phyloP scores from a whole-genome alignment of 208 protist genomes.

The Acanthamoeba royreba region DNA sequence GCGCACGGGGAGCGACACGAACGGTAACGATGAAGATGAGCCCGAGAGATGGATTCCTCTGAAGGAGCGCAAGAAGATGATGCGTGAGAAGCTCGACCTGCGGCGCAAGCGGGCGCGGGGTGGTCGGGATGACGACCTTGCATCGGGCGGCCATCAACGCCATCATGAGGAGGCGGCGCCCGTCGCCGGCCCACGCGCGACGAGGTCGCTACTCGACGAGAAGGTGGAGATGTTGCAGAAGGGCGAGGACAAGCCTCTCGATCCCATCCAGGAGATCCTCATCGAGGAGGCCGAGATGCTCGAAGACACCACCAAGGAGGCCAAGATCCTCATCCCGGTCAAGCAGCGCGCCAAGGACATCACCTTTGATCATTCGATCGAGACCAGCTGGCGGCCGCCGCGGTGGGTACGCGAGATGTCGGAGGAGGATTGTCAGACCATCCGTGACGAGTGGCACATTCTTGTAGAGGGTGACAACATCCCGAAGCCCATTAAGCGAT shows the following conservation, averaged over 20 bases:
- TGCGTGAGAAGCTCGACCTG: not conserved
- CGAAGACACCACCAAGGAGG: not conserved
- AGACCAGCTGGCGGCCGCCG: slow-evolving; percentile 29
- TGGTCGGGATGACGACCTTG: too few relatives aligned
- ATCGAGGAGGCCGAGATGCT: not conserved
- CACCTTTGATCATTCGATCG: not conserved
- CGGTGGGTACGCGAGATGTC: slow-evolving; percentile 41
- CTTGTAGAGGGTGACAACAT: slow-evolving; percentile 80
- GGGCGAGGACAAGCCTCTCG: not conserved
- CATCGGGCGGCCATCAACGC: not conserved
- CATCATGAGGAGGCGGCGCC: not conserved
- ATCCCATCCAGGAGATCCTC: not conserved
- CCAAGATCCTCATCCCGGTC: slow-evolving; percentile 21
- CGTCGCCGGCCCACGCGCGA: not conserved
- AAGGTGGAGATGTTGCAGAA: not conserved
- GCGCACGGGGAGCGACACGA: not conserved
- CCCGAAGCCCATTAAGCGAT: slow-evolving; percentile 77
- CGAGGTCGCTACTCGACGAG: not conserved
- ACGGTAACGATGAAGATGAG: not conserved
- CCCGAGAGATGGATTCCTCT: slow-evolving; percentile 5
- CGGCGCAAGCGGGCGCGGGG: not conserved
- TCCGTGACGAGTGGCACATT: slow-evolving; percentile 81
- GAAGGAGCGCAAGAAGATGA: slow-evolving; percentile 36
- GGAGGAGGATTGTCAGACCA: slow-evolving; percentile 43
- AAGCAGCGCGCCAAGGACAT: slow-evolving; percentile 3